phyloP scores from a whole-genome alignment of 2,329 filamentous ascomycete species.

The Zarea fungicola region DNA sequence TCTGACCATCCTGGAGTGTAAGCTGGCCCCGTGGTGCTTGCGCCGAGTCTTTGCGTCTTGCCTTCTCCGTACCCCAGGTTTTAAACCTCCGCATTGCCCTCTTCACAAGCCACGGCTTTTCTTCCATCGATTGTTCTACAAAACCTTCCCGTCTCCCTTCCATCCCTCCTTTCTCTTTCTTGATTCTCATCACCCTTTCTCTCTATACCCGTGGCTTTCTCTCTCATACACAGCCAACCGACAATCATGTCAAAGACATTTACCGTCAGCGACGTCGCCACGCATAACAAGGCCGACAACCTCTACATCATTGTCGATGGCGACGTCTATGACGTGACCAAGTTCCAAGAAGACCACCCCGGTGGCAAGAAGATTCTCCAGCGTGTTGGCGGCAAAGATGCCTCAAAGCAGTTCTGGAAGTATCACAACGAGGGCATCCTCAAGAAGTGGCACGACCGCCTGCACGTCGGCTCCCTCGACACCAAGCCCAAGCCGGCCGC shows the following conservation, averaged over 20 bases:
- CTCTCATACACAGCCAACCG: slow-evolving; percentile 4
- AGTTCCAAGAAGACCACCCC: slow-evolving; percentile 79
- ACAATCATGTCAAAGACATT: slow-evolving; percentile 83
- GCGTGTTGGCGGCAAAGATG: slow-evolving; percentile 60
- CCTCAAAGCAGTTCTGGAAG: slow-evolving; percentile 65
- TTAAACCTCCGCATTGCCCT: slow-evolving; percentile 6
- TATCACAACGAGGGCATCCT: slow-evolving; percentile 81
- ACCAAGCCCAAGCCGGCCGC: slow-evolving; percentile 70
- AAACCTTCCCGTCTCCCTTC: slow-evolving; percentile 7
- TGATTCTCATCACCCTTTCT: slow-evolving; percentile 2
- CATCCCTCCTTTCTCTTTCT: neutral
- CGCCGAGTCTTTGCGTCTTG: neutral
- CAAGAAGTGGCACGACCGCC: slow-evolving; percentile 74
- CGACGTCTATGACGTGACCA: slow-evolving; percentile 93
- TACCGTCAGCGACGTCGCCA: slow-evolving; percentile 76
- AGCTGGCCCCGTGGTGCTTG: slow-evolving; percentile 3
- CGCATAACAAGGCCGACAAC: slow-evolving; percentile 82
- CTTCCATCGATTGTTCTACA: slow-evolving; percentile 6
- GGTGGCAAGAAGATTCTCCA: slow-evolving; percentile 65
- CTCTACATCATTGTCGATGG: slow-evolving; percentile 90
- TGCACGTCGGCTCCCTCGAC: slow-evolving; percentile 84
- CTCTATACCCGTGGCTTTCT: slow-evolving; percentile 7
- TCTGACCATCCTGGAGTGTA: neutral
- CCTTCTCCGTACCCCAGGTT: slow-evolving; percentile 9
- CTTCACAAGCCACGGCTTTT: slow-evolving; percentile 7